Evolutionary conservation across 2,329 filamentous ascomycete species (phyloP).

Genomic region (Penicillium sp.): DNA sequence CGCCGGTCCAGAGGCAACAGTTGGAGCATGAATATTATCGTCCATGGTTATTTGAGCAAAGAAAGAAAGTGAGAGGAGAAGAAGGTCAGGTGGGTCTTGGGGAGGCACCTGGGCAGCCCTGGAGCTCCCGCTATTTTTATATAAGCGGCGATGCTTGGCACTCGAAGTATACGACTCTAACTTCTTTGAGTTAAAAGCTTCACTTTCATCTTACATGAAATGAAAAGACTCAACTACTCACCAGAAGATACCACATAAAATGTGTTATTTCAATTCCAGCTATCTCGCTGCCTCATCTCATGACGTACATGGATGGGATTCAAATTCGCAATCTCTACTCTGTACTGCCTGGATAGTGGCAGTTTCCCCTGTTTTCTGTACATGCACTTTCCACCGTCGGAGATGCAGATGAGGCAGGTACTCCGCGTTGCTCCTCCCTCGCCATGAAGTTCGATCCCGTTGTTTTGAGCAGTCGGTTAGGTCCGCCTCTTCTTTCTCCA

Average conservation of each 20-base stretch:
- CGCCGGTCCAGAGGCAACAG: conserved; percentile 74
- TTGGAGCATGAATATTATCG: conserved; percentile 62
- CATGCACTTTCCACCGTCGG: neutral
- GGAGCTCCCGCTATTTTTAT: conserved; percentile 9
- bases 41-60: conserved; percentile 59
- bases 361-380: conserved; percentile 1
- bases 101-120: neutral
- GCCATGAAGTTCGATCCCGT: conserved; percentile 1
- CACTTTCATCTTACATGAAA: too few relatives aligned
- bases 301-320: conserved; percentile 28
- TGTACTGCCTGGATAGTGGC: neutral
- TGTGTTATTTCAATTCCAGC: conserved; percentile 19
- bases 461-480: neutral
- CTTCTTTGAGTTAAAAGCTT: neutral
- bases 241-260: neutral
- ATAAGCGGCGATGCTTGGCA: conserved; percentile 23
- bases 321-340: conserved; percentile 17
- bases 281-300: conserved; percentile 13
- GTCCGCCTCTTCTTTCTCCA: conserved; percentile 12
- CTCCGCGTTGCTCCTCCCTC: neutral
- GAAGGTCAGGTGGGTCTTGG: conserved; percentile 21
- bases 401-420: conserved; percentile 1
- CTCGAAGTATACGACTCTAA: neutral
- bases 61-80: conserved; percentile 18
- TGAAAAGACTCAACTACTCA: fast-evolving